phyloP scores from a whole-genome alignment of 441 rosid genomes.

The Omphalea diandra region DNA sequence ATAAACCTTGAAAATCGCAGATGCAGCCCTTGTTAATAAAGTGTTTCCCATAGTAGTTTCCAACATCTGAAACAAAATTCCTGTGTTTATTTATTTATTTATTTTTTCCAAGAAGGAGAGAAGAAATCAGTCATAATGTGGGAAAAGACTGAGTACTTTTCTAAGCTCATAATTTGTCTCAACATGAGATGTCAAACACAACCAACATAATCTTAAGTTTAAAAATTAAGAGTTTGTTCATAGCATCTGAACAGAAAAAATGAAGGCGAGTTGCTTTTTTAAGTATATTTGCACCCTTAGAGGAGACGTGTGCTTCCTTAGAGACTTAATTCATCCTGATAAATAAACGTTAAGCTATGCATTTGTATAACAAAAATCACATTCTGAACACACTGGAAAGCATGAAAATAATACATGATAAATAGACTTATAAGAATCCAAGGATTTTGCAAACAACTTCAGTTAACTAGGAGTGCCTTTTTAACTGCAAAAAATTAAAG shows the following conservation, averaged over 20 bases:
- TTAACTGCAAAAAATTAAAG: background rate
- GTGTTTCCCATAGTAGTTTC: background rate
- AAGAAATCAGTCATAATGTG: background rate
- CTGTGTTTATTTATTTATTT: too few species aligned
- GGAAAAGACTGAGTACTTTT: background rate
- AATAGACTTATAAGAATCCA: too few species aligned
- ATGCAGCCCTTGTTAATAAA: background rate
- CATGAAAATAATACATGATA: too few species aligned
- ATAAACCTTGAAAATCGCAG: conserved; percentile 2
- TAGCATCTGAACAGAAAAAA: background rate
- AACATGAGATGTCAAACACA: background rate
- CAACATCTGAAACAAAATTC: conserved; percentile 16
- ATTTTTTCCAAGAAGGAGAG: background rate
- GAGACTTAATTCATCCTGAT: background rate
- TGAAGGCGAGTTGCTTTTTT: background rate
- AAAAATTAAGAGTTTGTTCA: background rate
- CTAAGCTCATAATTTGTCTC: background rate
- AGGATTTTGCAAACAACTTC: too few species aligned
- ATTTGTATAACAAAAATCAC: background rate
- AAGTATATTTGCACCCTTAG: background rate
- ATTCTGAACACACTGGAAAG: background rate
- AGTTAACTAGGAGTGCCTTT: too few species aligned
- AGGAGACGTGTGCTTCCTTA: background rate
- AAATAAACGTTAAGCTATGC: too few species aligned
- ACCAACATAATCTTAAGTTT: background rate